Evolutionary conservation across 2,329 filamentous ascomycete species (phyloP).

Genomic region (Periconia sp.): DNA sequence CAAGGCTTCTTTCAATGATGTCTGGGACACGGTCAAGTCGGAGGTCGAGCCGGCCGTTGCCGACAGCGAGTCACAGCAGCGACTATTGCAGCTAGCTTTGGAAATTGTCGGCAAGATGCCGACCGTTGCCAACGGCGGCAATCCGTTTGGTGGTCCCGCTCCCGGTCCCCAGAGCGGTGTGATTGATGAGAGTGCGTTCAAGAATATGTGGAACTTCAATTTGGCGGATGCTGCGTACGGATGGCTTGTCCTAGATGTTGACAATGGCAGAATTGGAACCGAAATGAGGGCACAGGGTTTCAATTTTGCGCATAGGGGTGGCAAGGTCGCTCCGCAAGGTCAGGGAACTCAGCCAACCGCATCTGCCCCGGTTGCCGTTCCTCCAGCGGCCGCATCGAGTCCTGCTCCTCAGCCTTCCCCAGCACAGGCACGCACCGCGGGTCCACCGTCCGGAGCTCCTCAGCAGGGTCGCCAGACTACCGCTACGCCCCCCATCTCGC

Average conservation of each 20-base stretch:
- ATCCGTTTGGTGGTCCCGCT: slow-evolving; percentile 90
- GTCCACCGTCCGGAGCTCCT: slow-evolving; percentile 40
- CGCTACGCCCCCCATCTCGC: slow-evolving; percentile 41
- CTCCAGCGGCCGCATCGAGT: slow-evolving; percentile 48
- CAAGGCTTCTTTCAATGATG: slow-evolving; percentile 98
- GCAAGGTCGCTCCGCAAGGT: slow-evolving; percentile 63
- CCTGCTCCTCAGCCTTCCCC: slow-evolving; percentile 46
- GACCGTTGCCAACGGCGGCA: slow-evolving; percentile 89
- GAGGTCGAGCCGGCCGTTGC: slow-evolving; percentile 95
- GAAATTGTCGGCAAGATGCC: slow-evolving; percentile 99
- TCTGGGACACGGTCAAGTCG: slow-evolving; percentile 97
- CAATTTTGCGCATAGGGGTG: slow-evolving; percentile 95
- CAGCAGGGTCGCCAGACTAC: slow-evolving; percentile 40
- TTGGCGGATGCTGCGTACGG: slow-evolving; percentile 96
- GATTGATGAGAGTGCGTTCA: slow-evolving; percentile 98
- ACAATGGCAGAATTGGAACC: slow-evolving; percentile 93
- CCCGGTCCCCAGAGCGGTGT: slow-evolving; percentile 79
- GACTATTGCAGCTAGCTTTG: slow-evolving; percentile 86
- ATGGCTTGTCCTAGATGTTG: slow-evolving; percentile 92
- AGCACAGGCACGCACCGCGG: slow-evolving; percentile 36
- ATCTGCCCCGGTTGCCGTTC: slow-evolving; percentile 37
- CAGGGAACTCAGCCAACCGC: slow-evolving; percentile 47
- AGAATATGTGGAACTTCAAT: slow-evolving; percentile 99
- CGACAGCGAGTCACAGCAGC: slow-evolving; percentile 93
- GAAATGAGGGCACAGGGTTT: slow-evolving; percentile 99